phyloP scores from a whole-genome alignment of 495 filamentous ascomycete species.

The Clavariopsis aquatica region DNA sequence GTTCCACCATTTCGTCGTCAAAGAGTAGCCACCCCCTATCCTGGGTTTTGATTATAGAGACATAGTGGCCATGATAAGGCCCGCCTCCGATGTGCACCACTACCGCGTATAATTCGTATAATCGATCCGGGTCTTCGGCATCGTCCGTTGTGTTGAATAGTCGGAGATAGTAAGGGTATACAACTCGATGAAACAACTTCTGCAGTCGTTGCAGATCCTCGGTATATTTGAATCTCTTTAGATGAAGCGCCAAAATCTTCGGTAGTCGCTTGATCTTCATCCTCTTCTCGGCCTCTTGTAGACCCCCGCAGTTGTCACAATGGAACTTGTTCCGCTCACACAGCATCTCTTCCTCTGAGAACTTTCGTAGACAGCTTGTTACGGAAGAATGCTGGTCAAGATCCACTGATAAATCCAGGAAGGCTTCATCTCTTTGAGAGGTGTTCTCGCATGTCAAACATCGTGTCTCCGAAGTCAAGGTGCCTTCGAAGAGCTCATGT shows the following conservation, averaged over 20 bases:
- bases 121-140: slow-evolving; percentile 87
- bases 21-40: slow-evolving; percentile 95
- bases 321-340: slow-evolving; percentile 99
- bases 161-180: slow-evolving; percentile 93
- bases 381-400: slow-evolving; percentile 94
- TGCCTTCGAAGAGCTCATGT: slow-evolving; percentile 94
- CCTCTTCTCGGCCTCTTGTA: slow-evolving; percentile 96
- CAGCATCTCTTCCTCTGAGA: slow-evolving; percentile 98
- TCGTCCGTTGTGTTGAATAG: slow-evolving; percentile 99
- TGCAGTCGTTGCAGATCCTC: slow-evolving; percentile 90
- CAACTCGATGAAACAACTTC: slow-evolving; percentile 94
- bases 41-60: slow-evolving; percentile 95
- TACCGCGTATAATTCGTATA: slow-evolving; percentile 97
- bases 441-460: slow-evolving; percentile 95
- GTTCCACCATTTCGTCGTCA: slow-evolving; percentile 97
- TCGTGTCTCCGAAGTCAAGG: slow-evolving; percentile 91
- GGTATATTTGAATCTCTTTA: slow-evolving; percentile 97
- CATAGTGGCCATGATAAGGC: slow-evolving; percentile 96
- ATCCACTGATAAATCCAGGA: slow-evolving; percentile 94
- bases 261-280: slow-evolving; percentile 99
- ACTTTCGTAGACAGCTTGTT: slow-evolving; percentile 90
- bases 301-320: slow-evolving; percentile 92
- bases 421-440: slow-evolving; percentile 92
- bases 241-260: slow-evolving; percentile 84
- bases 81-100: slow-evolving; percentile 99